phyloP scores from a whole-genome alignment of 75 land plant genomes.

The Pseudotsuga menziesii region DNA sequence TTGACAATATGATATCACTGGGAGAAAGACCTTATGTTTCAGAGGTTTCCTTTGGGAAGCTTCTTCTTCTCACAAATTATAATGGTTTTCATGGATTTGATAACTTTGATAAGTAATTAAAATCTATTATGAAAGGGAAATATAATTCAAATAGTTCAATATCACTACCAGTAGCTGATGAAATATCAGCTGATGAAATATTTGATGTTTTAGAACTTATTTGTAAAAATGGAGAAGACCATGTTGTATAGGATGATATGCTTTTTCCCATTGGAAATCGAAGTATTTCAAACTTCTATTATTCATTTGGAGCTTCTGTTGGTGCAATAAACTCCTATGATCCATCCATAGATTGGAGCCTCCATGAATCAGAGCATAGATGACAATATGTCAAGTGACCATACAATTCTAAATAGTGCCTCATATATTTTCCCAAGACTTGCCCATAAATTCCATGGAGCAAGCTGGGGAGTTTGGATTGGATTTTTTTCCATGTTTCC shows the following conservation, averaged over 20 bases:
- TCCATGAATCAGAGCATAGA: constrained; percentile 26
- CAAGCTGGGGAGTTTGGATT: not conserved
- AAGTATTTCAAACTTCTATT: not conserved
- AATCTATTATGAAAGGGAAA: not conserved
- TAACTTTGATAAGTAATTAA: no score
- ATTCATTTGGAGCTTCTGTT: not conserved
- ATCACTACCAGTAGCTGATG: constrained; percentile 22
- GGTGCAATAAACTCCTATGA: constrained; percentile 1
- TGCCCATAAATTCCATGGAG: constrained; percentile 14
- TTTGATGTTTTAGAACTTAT: constrained; percentile 40
- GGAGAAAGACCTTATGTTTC: no score
- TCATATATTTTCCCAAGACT: constrained; percentile 53
- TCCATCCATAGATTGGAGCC: constrained; percentile 13
- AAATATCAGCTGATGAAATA: constrained; percentile 45
- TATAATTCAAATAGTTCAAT: not conserved
- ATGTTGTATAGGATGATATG: constrained; percentile 16
- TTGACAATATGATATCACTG: no score
- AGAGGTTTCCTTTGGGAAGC: no score
- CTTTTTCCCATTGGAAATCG: not conserved
- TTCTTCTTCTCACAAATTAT: no score
- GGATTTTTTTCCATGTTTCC: not conserved
- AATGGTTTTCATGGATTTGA: no score
- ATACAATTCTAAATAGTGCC: constrained; percentile 13
- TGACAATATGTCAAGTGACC: constrained; percentile 32
- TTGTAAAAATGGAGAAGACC: constrained; percentile 14